A percentile compares a stretch with the other conserved stretches of the same genome.
Conservation (phyloP, 2,329 filamentous ascomycete genomes). For the Acephala macrosclerotiorum region DNA sequence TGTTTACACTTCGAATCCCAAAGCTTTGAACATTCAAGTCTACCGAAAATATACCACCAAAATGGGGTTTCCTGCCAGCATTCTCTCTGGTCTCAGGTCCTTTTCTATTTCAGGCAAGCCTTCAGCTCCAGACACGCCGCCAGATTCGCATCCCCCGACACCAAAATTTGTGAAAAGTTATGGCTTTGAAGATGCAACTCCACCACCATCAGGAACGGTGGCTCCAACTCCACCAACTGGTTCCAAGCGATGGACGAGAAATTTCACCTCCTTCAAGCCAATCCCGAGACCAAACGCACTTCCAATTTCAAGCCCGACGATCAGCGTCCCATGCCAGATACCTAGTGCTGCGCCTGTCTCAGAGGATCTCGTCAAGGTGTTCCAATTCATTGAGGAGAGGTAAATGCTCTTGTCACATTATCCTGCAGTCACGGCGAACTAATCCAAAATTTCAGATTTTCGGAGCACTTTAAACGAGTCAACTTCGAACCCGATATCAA, state of each 20-base stretch:
- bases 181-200: background rate
- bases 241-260: conserved; percentile 6
- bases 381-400: background rate
- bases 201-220: background rate
- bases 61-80: background rate
- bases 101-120: background rate
- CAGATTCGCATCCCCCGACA: background rate
- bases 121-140: background rate
- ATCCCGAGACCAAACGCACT: background rate
- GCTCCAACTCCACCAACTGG: background rate
- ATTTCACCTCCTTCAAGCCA: background rate
- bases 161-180: background rate
- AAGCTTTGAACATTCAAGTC: background rate
- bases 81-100: background rate
- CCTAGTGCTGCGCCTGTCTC: background rate
- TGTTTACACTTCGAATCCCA: background rate
- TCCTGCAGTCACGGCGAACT: background rate
- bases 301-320: background rate
- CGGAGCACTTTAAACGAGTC: background rate
- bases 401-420: background rate
- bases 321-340: background rate
- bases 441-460: background rate
- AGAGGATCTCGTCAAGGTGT: background rate
- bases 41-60: background rate
- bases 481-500: background rate